Evolutionary conservation across 2,329 filamentous ascomycete genomes (phyloP).

Genomic region (Dactylellina drechsleri): DNA sequence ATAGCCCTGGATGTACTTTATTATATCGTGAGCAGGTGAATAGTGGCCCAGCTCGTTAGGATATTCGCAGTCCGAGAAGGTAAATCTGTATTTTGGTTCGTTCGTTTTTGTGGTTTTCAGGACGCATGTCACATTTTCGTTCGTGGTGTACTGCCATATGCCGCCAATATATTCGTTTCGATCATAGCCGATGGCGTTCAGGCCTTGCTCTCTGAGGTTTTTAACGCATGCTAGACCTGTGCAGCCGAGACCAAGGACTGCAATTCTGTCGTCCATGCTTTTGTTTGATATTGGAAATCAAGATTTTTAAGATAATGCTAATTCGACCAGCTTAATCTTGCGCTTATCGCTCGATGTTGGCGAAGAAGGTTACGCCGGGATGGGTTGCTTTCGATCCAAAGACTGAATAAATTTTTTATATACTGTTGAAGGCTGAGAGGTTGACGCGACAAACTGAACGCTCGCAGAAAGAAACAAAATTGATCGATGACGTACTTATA

Average conservation of each 20-base stretch:
- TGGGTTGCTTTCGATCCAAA: too few species aligned
- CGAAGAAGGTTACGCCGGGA: too few species aligned
- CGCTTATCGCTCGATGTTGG: too few species aligned
- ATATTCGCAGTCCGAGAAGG: slow-evolving; percentile 23
- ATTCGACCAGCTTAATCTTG: too few species aligned
- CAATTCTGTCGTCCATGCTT: slow-evolving; percentile 7
- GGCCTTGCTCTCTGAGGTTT: slow-evolving; percentile 64
- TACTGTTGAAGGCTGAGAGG: too few species aligned
- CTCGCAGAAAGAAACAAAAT: too few species aligned
- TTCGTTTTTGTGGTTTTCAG: slow-evolving; percentile 55
- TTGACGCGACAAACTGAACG: too few species aligned
- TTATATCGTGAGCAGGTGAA: slow-evolving; percentile 4
- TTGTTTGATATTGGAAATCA: too few species aligned
- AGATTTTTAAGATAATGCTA: too few species aligned
- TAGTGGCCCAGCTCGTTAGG: slow-evolving; percentile 7
- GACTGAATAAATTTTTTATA: too few species aligned
- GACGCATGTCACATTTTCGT: slow-evolving; percentile 61
- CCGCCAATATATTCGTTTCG: slow-evolving; percentile 63
- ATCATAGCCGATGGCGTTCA: slow-evolving; percentile 64
- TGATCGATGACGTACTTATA: too few species aligned
- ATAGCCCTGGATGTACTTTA: slow-evolving; percentile 13
- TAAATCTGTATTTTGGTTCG: slow-evolving; percentile 27
- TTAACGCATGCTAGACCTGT: slow-evolving; percentile 63
- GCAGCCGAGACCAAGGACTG: slow-evolving; percentile 57
- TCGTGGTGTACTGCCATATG: slow-evolving; percentile 63